Evolutionary conservation across 2,329 filamentous ascomycete species (phyloP), one percentile per base, ranked within the genome.

Genomic region (Clathrospora elynae): DNA sequence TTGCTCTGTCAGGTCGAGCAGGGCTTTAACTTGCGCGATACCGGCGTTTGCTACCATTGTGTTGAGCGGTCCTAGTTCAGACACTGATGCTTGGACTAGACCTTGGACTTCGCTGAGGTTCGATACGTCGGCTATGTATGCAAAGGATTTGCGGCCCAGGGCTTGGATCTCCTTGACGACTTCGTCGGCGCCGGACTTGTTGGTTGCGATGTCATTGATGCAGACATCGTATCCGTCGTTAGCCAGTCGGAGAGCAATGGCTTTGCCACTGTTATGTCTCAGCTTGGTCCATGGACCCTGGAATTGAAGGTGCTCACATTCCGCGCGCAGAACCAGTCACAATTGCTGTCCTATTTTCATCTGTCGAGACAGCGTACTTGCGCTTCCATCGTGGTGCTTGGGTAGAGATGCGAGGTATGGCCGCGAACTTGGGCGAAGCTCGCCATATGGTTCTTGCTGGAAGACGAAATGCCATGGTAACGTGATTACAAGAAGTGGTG

Each of bases 191-290:
- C 71, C 76, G 3, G 73, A 53, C 35, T 75, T 66, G 50, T 84
- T 81, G 10, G 76, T 71, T 18, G 72, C 51, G 11, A 86, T 70
- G 52, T 87, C 84, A 60, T 85, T 86, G 51, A 87, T 72, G 57
- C 81, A 84, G 35, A 88, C 73, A 52, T 82, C 75, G 68, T 86
- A 87, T 39, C 84, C 84, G 49, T 87, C 84, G 14, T 74, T 68
- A 5, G 83, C 83, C 11, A 87, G 75, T 2, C 84, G 80, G 6
- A 84, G 68, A 12, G 83, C 84, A 38, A 85, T 83, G 13, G 81
- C 76, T 55, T 79, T 81, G 32, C 83, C 83, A 51, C 82, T 83
- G 41, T 23, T 6, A 5, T 14, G 12, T 12, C 25, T 59, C 26
- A 59, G 46, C 23, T 16, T 10, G 5, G 14, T 12, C 8, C 11